phyloP scores from a whole-genome alignment of 768 basidiomycete genomes.

The Hygrocybe coccinea region DNA sequence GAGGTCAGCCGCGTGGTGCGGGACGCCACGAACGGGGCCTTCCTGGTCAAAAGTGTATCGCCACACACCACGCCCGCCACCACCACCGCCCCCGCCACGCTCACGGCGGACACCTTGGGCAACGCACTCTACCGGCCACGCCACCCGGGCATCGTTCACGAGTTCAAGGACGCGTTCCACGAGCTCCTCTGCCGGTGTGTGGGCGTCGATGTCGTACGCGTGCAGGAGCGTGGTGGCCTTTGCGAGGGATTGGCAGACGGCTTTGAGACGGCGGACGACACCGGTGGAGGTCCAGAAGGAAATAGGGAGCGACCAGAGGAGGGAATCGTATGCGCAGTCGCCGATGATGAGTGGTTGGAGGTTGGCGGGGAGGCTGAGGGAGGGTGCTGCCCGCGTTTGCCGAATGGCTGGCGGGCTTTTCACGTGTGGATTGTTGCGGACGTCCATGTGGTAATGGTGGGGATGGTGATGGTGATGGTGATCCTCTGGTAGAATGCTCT shows the following conservation, averaged over 20 bases:
- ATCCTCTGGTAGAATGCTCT: slow-evolving; percentile 38
- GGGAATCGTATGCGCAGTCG: slow-evolving; percentile 61
- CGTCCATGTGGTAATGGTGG: slow-evolving; percentile 12
- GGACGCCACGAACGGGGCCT: slow-evolving; percentile 55
- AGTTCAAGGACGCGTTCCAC: slow-evolving; percentile 66
- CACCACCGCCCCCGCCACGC: slow-evolving; percentile 52
- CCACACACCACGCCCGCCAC: slow-evolving; percentile 65
- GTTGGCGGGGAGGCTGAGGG: slow-evolving; percentile 24
- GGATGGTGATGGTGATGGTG: slow-evolving; percentile 21
- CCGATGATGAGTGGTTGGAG: slow-evolving; percentile 73
- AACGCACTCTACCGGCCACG: slow-evolving; percentile 71
- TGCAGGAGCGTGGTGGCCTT: slow-evolving; percentile 59
- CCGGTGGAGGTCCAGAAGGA: slow-evolving; percentile 60
- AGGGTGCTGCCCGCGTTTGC: slow-evolving; percentile 9
- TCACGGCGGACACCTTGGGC: slow-evolving; percentile 46
- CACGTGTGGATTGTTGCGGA: neutral
- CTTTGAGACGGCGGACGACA: slow-evolving; percentile 64
- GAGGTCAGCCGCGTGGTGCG: slow-evolving; percentile 69
- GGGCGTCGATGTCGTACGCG: slow-evolving; percentile 63
- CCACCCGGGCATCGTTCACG: slow-evolving; percentile 67
- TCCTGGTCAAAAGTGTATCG: slow-evolving; percentile 83
- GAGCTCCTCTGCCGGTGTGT: slow-evolving; percentile 63
- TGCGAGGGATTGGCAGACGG: slow-evolving; percentile 63
- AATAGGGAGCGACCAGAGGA: slow-evolving; percentile 55
- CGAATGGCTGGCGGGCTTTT: neutral